These are phyloP conservation scores for Lepraria neglecta DNA, from an alignment of 495 filamentous ascomycete genomes.

Conservation along the genomic window DNA sequence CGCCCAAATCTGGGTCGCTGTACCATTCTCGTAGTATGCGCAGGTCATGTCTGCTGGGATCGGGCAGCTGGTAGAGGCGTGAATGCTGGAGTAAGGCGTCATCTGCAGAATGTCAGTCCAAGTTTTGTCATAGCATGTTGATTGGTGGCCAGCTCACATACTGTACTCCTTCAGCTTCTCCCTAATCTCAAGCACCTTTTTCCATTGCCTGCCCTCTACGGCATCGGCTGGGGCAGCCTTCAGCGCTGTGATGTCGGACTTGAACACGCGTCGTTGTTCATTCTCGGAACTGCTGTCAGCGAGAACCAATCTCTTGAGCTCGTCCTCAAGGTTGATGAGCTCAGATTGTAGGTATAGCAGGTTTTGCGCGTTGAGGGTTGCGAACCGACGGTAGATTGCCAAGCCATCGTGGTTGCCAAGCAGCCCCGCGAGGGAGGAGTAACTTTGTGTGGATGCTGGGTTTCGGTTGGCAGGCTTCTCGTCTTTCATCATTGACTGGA, in stretches of 20 bases:
- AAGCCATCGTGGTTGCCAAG: constrained; percentile 31
- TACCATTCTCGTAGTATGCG: constrained; percentile 29
- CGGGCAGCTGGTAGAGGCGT: constrained; percentile 22
- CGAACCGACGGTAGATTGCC: constrained; percentile 35
- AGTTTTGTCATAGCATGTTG: neutral
- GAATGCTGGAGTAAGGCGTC: constrained; percentile 16
- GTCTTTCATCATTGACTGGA: neutral
- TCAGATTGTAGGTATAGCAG: constrained; percentile 36
- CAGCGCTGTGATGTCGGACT: constrained; percentile 12
- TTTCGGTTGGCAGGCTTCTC: constrained; percentile 5
- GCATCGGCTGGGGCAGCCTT: constrained; percentile 8
- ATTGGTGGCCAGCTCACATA: constrained; percentile 3
- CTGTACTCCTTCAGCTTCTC: constrained; percentile 21
- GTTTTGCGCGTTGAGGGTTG: constrained; percentile 31
- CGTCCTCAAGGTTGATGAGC: constrained; percentile 6
- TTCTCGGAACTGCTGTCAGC: neutral
- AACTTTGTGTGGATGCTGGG: constrained; percentile 10
- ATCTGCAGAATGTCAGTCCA: constrained; percentile 4
- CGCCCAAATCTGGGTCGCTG: constrained; percentile 23
- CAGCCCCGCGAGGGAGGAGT: constrained; percentile 11
- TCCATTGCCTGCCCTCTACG: constrained; percentile 28
- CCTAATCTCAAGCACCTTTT: constrained; percentile 30
- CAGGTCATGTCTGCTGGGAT: constrained; percentile 22
- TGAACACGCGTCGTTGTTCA: constrained; percentile 5
- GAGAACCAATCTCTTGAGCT: constrained; percentile 4